Base-by-base conservation (phyloP, 805 yeast genomes). In the Hyphopichia homilentoma region DNA sequence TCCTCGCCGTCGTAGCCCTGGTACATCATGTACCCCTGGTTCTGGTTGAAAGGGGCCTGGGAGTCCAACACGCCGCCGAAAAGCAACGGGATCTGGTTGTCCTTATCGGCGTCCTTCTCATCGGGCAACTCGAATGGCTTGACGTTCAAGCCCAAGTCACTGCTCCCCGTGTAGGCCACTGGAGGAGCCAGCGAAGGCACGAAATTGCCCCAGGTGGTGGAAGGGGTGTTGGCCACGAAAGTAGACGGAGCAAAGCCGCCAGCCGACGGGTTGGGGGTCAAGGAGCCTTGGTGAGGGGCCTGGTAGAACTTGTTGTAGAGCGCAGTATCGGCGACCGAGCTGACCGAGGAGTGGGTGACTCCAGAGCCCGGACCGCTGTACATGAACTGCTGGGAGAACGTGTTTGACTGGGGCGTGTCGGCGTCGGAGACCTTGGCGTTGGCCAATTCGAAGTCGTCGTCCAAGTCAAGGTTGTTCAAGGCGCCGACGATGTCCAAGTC, bases 401-500 rank as follows among this genome's bases (percentile, higher is more conserved):
- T n/a, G 4, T 14, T 5, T 7, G 5, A 7, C 7, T 21, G 25
- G 17, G 11, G 21, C 5, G 11, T 9, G 11, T 20, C 22, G 11
- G 22, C 22, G 11, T 7, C 9, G 22, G 22, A 20, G 13, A 25
- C 36, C 15, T 36, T 20, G 7, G 24, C 29, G 16, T 17, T 27
- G 22, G 34, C 33, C 17, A 33, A 31, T 9, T 47, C 48, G 36
- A 56, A 44, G 21, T 69, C 66, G n/a, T 57, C 68, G 32, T 62
- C 75, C 34, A 73, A 55, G 46, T 70, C 64, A 28, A 73, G 54
- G 25, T 66, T 65, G 29, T 65, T 67, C 25, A 73, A 50, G 14
- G 76, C 76, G 11, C 73, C 72, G 17, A 67, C 73, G 27, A 73
- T 61, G 39, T 72, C 77, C 46, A 65, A 53, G 17, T 54, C 59